Base-by-base conservation (phyloP, 495 filamentous ascomycete genomes). In the Podospora didyma region DNA sequence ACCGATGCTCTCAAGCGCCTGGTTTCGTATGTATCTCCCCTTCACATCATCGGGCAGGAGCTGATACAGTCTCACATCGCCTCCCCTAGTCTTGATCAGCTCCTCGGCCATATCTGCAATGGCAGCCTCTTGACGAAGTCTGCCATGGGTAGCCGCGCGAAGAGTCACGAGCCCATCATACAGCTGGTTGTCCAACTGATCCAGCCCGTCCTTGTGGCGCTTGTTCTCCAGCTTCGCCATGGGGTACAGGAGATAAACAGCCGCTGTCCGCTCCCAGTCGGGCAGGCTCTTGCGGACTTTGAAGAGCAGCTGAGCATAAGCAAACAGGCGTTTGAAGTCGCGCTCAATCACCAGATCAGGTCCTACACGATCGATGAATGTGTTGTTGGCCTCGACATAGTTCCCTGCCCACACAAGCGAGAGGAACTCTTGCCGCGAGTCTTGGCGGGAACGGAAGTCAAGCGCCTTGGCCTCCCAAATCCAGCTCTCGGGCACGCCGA, bases 401-500 rank as follows among this genome's bases (percentile, higher is more conserved):
- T 89, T 82, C 46, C 79, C 81, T 7, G 89, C 93, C 49, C 82
- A 81, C 57, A 97, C 79, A 3, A 96, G 81, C 56, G 84, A 89
- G 44, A 86, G 77, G 6, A 90, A 85, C 65, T 96, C 88, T 45
- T 79, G 77, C 19, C 72, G 73, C 20, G 85, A 81, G 26, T 81
- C 75, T 54, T 82, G 79, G 48, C 77, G 81, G 56, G 84, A 78
- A 39, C 90, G 84, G 57, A 89, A 90, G 63, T 89, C 81, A 7
- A 95, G 76, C 4, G 92, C 94, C 73, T 91, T 91, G 24, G 93
- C 89, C 52, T 90, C 83, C 83, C 86, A 92, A 59, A 97, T 79
- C 91, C 90, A 96, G 22, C 75, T 62, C 35, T 77, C 77, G 3
- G 91, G 89, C 49, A 97, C 78, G 51, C 85, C 77, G 46, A 88